These are phyloP conservation scores for Glaciozyma antarctica DNA, from an alignment of 768 basidiomycete species.

Conservation along the genomic window DNA sequence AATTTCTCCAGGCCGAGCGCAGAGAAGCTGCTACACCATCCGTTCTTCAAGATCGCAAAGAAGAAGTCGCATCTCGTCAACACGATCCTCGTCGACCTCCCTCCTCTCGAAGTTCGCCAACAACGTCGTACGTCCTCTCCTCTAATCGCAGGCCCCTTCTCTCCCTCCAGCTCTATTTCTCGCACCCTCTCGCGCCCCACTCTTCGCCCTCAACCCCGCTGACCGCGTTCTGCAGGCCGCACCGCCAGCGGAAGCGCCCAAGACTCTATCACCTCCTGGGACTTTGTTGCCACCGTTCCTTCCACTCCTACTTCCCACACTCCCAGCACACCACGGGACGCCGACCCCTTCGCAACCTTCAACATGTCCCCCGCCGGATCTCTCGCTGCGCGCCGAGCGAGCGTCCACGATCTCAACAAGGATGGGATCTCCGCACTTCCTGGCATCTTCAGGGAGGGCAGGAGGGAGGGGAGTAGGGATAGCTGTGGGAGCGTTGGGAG, in stretches of 20 bases:
- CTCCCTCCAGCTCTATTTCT: neutral
- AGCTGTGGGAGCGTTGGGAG: neutral
- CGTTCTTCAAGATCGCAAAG: slow-evolving; percentile 71
- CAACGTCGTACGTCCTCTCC: slow-evolving; percentile 19
- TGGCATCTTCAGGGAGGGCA: neutral
- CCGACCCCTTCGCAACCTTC: slow-evolving; percentile 23
- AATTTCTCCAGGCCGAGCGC: slow-evolving; percentile 56
- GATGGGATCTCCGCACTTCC: neutral
- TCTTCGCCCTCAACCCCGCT: neutral
- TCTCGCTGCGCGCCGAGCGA: neutral
- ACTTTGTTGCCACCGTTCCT: slow-evolving; percentile 18
- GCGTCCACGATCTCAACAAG: neutral
- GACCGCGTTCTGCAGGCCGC: neutral
- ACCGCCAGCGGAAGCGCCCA: neutral
- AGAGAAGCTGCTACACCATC: slow-evolving; percentile 60
- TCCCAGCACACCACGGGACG: neutral
- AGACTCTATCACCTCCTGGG: slow-evolving; percentile 22
- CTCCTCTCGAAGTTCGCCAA: slow-evolving; percentile 30
- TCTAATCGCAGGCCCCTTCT: no score
- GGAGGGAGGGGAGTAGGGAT: neutral
- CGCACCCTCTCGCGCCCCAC: neutral
- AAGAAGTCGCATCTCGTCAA: slow-evolving; percentile 68
- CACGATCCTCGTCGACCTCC: slow-evolving; percentile 49
- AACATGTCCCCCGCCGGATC: slow-evolving; percentile 15
- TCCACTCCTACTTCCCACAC: neutral